Conservation (phyloP, 2,329 filamentous ascomycete species). For the Cryphonectria carpinicola region DNA sequence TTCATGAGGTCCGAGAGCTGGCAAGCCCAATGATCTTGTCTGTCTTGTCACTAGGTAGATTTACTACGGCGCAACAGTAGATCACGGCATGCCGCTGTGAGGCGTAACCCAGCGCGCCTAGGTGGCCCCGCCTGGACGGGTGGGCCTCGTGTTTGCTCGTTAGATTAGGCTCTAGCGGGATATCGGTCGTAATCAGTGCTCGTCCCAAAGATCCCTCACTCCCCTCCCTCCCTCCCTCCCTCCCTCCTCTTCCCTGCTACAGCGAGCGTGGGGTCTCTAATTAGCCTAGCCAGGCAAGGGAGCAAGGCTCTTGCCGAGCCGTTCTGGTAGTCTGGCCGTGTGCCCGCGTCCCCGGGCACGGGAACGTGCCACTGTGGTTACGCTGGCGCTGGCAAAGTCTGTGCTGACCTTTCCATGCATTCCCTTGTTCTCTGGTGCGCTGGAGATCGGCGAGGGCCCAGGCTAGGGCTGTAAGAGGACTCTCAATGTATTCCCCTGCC, state of each 20-base stretch:
- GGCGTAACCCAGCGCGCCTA: neutral
- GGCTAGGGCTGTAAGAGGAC: neutral
- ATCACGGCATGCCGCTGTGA: neutral
- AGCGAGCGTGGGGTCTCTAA: conserved; percentile 26
- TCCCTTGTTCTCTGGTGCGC: neutral
- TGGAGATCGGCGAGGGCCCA: neutral
- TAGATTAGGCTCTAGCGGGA: neutral
- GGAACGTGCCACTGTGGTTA: conserved; percentile 17
- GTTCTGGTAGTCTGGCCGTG: conserved; percentile 24
- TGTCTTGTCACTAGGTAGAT: neutral
- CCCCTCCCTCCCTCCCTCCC: too few species aligned
- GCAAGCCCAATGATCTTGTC: neutral
- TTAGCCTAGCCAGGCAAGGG: conserved; percentile 21
- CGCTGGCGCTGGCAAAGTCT: conserved; percentile 13
- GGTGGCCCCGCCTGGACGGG: neutral
- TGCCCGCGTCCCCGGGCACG: conserved; percentile 25
- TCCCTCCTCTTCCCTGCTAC: conserved; percentile 18
- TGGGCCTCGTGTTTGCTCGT: conserved; percentile 1
- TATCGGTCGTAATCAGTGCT: conserved; percentile 13
- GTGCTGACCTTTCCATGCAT: conserved; percentile 12
- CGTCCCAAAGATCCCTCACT: conserved; percentile 13
- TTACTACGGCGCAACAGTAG: neutral
- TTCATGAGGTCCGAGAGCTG: neutral
- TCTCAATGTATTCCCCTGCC: neutral
- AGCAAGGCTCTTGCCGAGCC: conserved; percentile 28